A percentile compares a stretch with the other conserved stretches of the same genome.
phyloP scores from a whole-genome alignment of 441 rosid species.

The Croton setiger region DNA sequence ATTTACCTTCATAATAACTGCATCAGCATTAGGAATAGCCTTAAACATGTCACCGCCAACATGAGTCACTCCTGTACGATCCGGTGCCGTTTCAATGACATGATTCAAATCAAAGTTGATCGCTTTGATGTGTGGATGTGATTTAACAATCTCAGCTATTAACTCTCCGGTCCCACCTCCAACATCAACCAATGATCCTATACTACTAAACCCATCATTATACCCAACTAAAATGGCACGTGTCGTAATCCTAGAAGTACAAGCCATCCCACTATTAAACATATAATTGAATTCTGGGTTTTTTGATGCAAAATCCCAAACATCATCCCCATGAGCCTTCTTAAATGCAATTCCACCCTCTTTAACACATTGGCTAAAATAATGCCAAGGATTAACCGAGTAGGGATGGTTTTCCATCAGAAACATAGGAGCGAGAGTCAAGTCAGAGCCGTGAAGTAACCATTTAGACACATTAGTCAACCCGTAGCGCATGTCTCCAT shows the following conservation, averaged over 20 bases:
- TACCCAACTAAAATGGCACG: slow-evolving; percentile 21
- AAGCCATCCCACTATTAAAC: slow-evolving; percentile 33
- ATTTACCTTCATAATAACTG: slow-evolving; percentile 30
- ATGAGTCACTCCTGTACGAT: slow-evolving; percentile 28
- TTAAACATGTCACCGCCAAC: slow-evolving; percentile 46
- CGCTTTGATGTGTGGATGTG: slow-evolving; percentile 35
- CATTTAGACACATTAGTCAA: slow-evolving; percentile 27
- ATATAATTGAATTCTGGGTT: slow-evolving; percentile 30
- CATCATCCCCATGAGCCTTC: slow-evolving; percentile 37
- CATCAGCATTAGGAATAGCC: slow-evolving; percentile 42
- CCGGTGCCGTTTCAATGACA: slow-evolving; percentile 34
- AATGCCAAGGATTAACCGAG: slow-evolving; percentile 28
- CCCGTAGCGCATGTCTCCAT: slow-evolving; percentile 29
- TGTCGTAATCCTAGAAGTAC: slow-evolving; percentile 20
- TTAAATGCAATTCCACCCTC: slow-evolving; percentile 38
- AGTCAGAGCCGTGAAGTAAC: slow-evolving; percentile 28
- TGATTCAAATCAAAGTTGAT: slow-evolving; percentile 44
- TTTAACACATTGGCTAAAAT: slow-evolving; percentile 28
- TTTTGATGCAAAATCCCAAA: slow-evolving; percentile 34
- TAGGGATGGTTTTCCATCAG: slow-evolving; percentile 22
- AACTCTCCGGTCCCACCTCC: slow-evolving; percentile 40
- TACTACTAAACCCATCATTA: slow-evolving; percentile 26
- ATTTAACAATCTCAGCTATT: slow-evolving; percentile 33
- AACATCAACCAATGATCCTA: slow-evolving; percentile 38
- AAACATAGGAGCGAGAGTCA: slow-evolving; percentile 30